Base-by-base conservation (phyloP, 805 yeast species). In the Candida awuae region DNA sequence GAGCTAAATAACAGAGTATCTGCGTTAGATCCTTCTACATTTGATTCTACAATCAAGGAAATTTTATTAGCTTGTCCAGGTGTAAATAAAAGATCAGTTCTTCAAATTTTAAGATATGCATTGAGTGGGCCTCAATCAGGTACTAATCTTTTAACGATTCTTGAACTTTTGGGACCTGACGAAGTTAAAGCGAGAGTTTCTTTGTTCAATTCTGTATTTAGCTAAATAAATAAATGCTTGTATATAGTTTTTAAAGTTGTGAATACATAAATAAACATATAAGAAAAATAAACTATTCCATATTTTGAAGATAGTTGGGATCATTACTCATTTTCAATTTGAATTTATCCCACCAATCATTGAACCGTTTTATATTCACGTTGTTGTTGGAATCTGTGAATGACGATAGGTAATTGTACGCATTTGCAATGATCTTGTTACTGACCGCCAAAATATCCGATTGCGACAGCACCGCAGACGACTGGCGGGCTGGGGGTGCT, bases 301-400 rank as follows among this genome's bases (percentile, higher is more conserved):
- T 15, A 21, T 37, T 68, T 44, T 85, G 84, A 35, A 90, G 60
- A 55, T 86, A 88, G 38, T 73, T 76, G 2, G 96, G 97, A 55
- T 90, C 94, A 44, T 81, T 83, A 9, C 75, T 70, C 43, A 92
- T 52, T 53, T 82, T 80, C 6, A 73, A 61, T 57, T 75, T 84
- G 62, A 92, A 90, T 60, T 86, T 88, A 47, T 72, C 79, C 98
- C 98, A 85, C 98, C 98, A 90, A 29, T 73, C 80, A 55, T 90
- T 94, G 52, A 90, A 90, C 31, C 77, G 82, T 53, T 80, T 84
- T 54, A 90, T 84, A 3, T 88, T 82, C 3, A 90, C 96, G 49
- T 77, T 84, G 3, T 95, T 94, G 17, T 73, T 67, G 5, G 65
- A 57, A 53, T 86, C 95, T 7, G 86, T 72, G 56, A 88, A 90